Conservation (phyloP, 495 filamentous ascomycete genomes). For the Tuber indicum region DNA sequence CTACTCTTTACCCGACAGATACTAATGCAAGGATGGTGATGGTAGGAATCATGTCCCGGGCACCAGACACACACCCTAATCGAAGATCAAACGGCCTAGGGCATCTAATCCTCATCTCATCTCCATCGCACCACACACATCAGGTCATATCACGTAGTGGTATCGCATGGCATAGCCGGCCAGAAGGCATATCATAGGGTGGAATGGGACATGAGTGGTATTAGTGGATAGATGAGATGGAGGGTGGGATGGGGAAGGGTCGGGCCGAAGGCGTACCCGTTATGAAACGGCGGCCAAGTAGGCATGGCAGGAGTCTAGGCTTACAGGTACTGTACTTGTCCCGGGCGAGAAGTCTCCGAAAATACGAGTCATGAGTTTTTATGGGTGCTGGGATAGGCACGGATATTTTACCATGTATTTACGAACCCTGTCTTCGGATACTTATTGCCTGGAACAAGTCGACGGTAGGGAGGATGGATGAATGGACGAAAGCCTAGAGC, state of each 20-base stretch:
- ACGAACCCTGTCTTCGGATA: too few species aligned
- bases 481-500: too few species aligned
- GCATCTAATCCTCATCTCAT: not conserved
- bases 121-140: not conserved
- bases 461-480: too few species aligned
- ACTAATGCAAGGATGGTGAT: not conserved
- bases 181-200: not conserved
- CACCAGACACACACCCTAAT: not conserved
- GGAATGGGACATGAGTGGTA: not conserved
- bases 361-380: too few species aligned
- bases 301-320: not conserved
- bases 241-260: not conserved
- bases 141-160: too few species aligned
- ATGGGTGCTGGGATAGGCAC: too few species aligned
- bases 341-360: too few species aligned
- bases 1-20: not conserved
- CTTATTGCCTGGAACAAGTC: not conserved
- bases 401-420: too few species aligned
- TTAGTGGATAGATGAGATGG: not conserved
- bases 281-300: not conserved
- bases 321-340: too few species aligned
- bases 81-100: not conserved
- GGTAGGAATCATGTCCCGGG: not conserved
- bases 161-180: not conserved
- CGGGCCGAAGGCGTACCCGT: not conserved